phyloP scores from a whole-genome alignment of 768 basidiomycete genomes.

The Podaxis pistillaris region DNA sequence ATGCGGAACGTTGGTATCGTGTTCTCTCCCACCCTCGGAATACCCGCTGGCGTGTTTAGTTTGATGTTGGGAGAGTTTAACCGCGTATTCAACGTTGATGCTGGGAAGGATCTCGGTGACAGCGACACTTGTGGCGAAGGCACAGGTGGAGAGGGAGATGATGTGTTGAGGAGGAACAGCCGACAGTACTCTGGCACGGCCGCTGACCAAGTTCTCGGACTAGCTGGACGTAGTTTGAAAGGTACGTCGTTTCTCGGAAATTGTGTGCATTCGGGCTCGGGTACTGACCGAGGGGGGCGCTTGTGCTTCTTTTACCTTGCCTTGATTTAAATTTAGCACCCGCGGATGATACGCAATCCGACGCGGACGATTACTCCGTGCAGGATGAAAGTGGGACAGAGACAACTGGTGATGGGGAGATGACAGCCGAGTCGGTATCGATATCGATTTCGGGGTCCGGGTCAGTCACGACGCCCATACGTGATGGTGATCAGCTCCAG shows the following conservation, averaged over 20 bases:
- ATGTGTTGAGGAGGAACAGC: constrained; percentile 68
- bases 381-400: constrained; percentile 78
- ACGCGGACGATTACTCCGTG: constrained; percentile 64
- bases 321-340: constrained; percentile 29
- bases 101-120: constrained; percentile 33
- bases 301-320: constrained; percentile 20
- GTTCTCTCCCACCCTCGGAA: constrained; percentile 95
- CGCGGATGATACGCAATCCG: constrained; percentile 64
- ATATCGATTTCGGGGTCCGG: constrained; percentile 27
- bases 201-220: constrained; percentile 78
- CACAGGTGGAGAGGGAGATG: constrained; percentile 25
- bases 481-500: constrained; percentile 19
- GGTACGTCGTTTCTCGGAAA: constrained; percentile 35
- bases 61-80: constrained; percentile 94
- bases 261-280: constrained; percentile 6
- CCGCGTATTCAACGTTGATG: constrained; percentile 84
- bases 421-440: constrained; percentile 40
- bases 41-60: constrained; percentile 97
- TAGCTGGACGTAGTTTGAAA: constrained; percentile 65
- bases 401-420: constrained; percentile 55
- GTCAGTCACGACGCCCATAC: constrained; percentile 32
- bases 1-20: constrained; percentile 99
- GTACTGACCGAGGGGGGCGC: constrained; percentile 4
- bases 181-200: constrained; percentile 81
- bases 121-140: constrained; percentile 24